Base-by-base conservation (phyloP, 257 asterid genomes). In the Ballota nigra region DNA sequence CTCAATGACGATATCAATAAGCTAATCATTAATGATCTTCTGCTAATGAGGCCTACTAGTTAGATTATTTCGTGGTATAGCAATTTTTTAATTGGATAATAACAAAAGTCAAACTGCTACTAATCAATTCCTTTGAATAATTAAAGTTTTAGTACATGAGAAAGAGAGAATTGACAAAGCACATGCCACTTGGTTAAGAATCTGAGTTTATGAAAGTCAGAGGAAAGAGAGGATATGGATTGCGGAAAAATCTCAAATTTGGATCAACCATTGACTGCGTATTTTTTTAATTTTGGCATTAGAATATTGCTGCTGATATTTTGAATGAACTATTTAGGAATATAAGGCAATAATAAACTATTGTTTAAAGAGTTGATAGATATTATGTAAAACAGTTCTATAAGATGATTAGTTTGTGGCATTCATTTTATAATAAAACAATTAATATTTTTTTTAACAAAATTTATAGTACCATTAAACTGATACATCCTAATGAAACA, bases 31-130 rank as follows among this genome's bases (percentile, higher is more conserved):
- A 22, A 52, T 31, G 61, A 59, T 61, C 49, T 9, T 60, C 57
- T 68, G 55, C 55, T 47, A 68, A 73, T 16, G 36, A 45, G 63
- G 74, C 72, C 64, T 67, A 28, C 7, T 61, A 4, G 61, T 58
- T 74, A 18, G 34, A 23, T 60, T 70, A 31, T 23, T 66, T 66
- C 33, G 62, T 7, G 8, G 23, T n/a, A 57, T 63, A 55, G 81
- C 64, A 63, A 68, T 53, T 76, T 80, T 75, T 62, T 11, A 11
- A 64, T 64, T 63, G 79, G 66, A 77, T 61, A 60, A 77, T 53
- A 51, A 33, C n/a, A 43, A 60, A 66, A 68, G 82, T 80, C 85
- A 80, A 79, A 51, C 64, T 75, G 18, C 22, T 62, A 15, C 20
- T 51, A 63, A 58, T 53, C 31, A 36, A 47, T 13, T 49, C 19